These are phyloP conservation scores for Stereocaulon alpinum DNA, from an alignment of 495 filamentous ascomycete species.

Conservation along the genomic window DNA sequence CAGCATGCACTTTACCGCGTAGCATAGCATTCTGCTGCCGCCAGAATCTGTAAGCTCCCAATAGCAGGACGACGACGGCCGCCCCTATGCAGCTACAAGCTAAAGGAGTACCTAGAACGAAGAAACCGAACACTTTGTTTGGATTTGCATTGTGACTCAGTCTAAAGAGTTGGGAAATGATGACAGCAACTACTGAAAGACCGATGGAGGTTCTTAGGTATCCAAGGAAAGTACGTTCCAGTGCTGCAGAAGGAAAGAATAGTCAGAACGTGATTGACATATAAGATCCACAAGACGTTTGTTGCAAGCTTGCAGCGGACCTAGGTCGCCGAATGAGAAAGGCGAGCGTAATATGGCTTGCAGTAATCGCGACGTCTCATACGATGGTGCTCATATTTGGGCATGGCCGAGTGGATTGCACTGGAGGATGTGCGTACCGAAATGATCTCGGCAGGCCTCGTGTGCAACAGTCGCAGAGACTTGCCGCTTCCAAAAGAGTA, in stretches of 20 bases:
- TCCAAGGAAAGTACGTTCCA: slow-evolving; percentile 69
- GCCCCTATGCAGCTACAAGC: slow-evolving; percentile 46
- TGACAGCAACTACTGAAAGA: slow-evolving; percentile 55
- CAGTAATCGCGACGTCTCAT: background rate
- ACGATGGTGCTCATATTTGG: background rate
- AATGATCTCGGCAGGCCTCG: slow-evolving; percentile 21
- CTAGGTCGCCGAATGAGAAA: background rate
- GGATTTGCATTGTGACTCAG: slow-evolving; percentile 43
- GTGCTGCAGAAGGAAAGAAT: slow-evolving; percentile 39
- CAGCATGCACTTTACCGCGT: slow-evolving; percentile 51
- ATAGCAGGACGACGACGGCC: slow-evolving; percentile 44
- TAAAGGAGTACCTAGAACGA: slow-evolving; percentile 55
- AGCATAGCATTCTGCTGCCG: slow-evolving; percentile 58
- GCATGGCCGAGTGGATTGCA: background rate
- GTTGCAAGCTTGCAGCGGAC: background rate
- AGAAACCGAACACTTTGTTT: slow-evolving; percentile 44
- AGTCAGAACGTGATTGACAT: background rate
- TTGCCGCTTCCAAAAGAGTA: slow-evolving; percentile 18
- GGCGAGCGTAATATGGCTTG: background rate
- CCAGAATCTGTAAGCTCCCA: slow-evolving; percentile 60
- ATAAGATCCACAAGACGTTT: background rate
- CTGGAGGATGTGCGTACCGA: slow-evolving; percentile 16
- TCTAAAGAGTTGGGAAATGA: slow-evolving; percentile 60
- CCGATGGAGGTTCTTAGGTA: slow-evolving; percentile 65
- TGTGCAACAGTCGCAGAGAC: slow-evolving; percentile 18